A percentile compares a stretch with the other conserved stretches of the same genome.
phyloP scores from a whole-genome alignment of 2,329 filamentous ascomycete species.

The Trichoderma harzianum region DNA sequence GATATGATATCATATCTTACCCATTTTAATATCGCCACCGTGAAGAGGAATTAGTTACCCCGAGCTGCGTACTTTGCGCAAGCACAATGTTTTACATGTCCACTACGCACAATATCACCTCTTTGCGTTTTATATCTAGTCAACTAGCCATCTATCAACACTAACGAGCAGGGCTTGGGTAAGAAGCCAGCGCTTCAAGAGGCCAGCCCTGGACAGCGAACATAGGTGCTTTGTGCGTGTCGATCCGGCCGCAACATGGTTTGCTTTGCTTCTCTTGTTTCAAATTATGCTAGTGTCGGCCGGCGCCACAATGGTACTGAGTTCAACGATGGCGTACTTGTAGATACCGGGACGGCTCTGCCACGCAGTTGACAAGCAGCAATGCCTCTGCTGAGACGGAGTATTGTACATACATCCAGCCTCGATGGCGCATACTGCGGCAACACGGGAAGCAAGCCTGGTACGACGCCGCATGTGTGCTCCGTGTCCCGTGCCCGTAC shows the following conservation, averaged over 20 bases:
- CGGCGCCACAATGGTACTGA: constrained; percentile 5
- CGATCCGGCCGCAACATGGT: constrained; percentile 10
- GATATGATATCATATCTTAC: constrained; percentile 15
- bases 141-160: background rate
- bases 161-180: background rate
- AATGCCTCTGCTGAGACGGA: background rate
- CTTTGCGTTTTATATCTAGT: background rate
- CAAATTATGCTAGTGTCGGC: constrained; percentile 1
- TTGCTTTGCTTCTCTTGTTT: constrained; percentile 2
- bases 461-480: constrained; percentile 6
- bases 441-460: background rate
- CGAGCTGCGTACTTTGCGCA: background rate
- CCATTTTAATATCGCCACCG: constrained; percentile 4
- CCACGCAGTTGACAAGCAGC: background rate
- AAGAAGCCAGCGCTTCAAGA: background rate
- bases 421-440: constrained; percentile 1
- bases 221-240: constrained; percentile 1
- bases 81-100: background rate
- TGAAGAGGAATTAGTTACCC: background rate
- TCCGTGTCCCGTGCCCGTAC: background rate
- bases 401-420: background rate
- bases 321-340: background rate
- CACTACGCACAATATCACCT: background rate
- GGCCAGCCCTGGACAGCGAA: background rate
- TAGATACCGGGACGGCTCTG: background rate